Conservation (phyloP, 257 asterid species). For the Solanum lignicaule region DNA sequence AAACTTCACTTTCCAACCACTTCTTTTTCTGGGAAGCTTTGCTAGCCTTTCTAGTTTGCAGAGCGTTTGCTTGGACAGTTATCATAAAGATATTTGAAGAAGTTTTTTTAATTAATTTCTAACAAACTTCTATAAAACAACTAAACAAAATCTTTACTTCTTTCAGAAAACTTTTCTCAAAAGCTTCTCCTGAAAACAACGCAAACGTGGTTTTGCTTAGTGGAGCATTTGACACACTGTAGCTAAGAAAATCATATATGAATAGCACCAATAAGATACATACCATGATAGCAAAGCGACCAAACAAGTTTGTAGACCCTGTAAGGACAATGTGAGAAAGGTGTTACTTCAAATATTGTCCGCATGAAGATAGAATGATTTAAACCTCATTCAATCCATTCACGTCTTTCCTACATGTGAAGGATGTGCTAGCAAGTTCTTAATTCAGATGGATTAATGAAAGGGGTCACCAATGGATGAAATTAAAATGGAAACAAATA, state of each 20-base stretch:
- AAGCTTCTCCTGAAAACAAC: not conserved
- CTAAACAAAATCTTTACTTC: not conserved
- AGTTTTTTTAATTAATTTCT: not conserved
- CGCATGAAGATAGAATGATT: not conserved
- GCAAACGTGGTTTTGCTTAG: not conserved
- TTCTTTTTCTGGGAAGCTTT: not conserved
- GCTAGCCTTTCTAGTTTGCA: not conserved
- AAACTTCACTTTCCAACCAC: not conserved
- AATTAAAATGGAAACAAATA: not conserved
- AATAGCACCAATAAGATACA: constrained; percentile 6
- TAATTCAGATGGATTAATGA: not conserved
- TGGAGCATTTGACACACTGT: not conserved
- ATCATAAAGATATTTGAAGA: not conserved
- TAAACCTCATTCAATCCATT: not conserved
- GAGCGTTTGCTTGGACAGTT: not conserved
- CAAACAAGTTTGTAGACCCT: constrained; percentile 94
- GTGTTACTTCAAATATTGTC: constrained; percentile 4
- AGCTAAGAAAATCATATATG: not conserved
- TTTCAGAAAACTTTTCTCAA: not conserved
- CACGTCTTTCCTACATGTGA: not conserved
- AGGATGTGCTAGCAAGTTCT: not conserved
- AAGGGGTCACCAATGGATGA: not conserved
- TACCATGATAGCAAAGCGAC: constrained; percentile 91
- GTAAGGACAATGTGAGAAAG: constrained; percentile 16
- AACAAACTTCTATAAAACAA: not conserved